Evolutionary conservation across 2,329 filamentous ascomycete genomes (phyloP), one percentile per base, ranked within the genome.

Genomic region (Aspergillus bombycis): DNA sequence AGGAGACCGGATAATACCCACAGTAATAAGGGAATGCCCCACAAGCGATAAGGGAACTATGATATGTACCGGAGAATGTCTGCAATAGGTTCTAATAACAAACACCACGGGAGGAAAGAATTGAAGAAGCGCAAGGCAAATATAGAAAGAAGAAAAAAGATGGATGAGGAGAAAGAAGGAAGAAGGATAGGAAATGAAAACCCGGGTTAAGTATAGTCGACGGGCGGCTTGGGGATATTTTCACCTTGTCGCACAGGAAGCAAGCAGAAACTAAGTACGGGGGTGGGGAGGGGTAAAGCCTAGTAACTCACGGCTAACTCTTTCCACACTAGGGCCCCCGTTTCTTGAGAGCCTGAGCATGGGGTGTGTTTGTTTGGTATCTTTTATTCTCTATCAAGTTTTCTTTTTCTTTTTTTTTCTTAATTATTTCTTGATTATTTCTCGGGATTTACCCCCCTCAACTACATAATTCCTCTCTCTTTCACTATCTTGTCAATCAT

Each of bases 271-370:
- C 46, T 28, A 59, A 64, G 60, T 65, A 66, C 61, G 67, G 64
- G 66, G 66, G 67, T 69, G 67, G 67, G 66, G 67, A 69, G 67
- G 67, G 67, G 67, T 69, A 68, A 66, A 55, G 30, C 26, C 21
- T 46, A 50, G 57, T 53, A 34, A 28, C 45, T 26, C 57, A 59
- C 34, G 57, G 30, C 30, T 28, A 60, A 60, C 58, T 60, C 43
- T 30, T 41, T 53, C 32, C 14, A 30, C 32, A 43, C 58, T 60
- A 60, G 57, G 57, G 57, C n/a, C n/a, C 50, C 52, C 21, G 9
- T 38, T 32, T 7, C 30, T 14, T 36, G 52, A 36, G 19, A 54
- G 48, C 48, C 48, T 52, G 26, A 52, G 26, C 26, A 50, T 19
- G 26, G 26, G 38, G 38, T n/a, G 21, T 48, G 45, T 28, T 48